Base-by-base conservation (phyloP, 1,284 basidiomycete genomes). In the Wolfiporia cocos region DNA sequence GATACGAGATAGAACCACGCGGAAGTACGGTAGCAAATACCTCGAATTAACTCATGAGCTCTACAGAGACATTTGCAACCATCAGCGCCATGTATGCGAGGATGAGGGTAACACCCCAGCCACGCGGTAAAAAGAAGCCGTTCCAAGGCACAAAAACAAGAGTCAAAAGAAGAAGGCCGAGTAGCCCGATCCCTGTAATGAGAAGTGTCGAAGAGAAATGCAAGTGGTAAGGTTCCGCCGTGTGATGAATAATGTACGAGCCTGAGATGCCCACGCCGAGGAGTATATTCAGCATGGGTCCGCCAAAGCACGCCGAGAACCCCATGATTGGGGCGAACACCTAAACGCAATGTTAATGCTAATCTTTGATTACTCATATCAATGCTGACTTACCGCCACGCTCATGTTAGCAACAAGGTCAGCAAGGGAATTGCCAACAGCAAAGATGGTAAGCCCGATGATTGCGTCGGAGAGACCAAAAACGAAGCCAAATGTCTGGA, bases 351-450 rank as follows among this genome's bases (percentile, higher is more conserved):
- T n/a, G n/a, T n/a, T n/a, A n/a, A n/a, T n/a, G n/a, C n/a, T n/a
- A n/a, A n/a, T n/a, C n/a, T n/a, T n/a, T n/a, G n/a, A n/a, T n/a
- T n/a, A n/a, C n/a, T n/a, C n/a, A n/a, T n/a, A n/a, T n/a, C n/a
- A n/a, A n/a, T n/a, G n/a, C n/a, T n/a, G n/a, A 68, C 76, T 44
- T 62, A 81, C 85, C 15, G 92, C 92, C 6, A 92, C 90, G 37
- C 90, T 94, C 66, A 92, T 86, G 66, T 99, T 98, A 26, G 95
- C 94, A 2, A 99, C 94, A 15, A 98, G 77, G 64, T 99, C 95
- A 1, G 94, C 95, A 5, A 97, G 76, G 23, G 90, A 94, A 65
- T 98, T 98, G 18, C 95, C 95, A 24, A 97, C 77, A 0, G 94
- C 95, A 56, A 99, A 99, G 49, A 99, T 85, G 0, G 94, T 98